Evolutionary conservation across 768 basidiomycete species (phyloP).

Genomic region (Suillus occidentalis): DNA sequence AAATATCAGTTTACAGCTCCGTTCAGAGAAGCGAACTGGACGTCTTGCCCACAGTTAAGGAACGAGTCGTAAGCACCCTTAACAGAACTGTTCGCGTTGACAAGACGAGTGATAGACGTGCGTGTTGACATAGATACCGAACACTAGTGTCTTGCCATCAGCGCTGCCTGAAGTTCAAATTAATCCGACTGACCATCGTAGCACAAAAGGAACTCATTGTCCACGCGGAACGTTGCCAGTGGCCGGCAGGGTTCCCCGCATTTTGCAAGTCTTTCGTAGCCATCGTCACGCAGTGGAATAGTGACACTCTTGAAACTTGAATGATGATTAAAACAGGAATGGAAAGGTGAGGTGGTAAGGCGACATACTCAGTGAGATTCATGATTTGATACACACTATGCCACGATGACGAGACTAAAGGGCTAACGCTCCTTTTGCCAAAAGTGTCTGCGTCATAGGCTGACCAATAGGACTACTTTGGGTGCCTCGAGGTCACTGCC

Average conservation of each 20-base stretch:
- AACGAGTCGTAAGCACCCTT: no score
- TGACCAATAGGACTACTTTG: no score
- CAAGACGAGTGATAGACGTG: constrained; percentile 49
- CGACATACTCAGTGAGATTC: constrained; percentile 84
- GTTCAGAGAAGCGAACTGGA: no score
- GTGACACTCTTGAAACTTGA: constrained; percentile 82
- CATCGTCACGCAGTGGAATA: constrained; percentile 80
- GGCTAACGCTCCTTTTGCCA: no score
- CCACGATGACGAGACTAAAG: no score
- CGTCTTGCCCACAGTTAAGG: no score
- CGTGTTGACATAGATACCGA: constrained; percentile 89
- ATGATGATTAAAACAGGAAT: not conserved
- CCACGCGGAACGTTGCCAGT: constrained; percentile 87
- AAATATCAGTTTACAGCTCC: no score
- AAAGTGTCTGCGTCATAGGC: no score
- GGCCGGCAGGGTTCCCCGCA: constrained; percentile 81
- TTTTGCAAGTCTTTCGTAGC: constrained; percentile 69
- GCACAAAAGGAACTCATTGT: constrained; percentile 86
- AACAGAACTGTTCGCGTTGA: no score
- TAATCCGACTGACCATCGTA: constrained; percentile 67
- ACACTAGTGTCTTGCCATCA: constrained; percentile 49
- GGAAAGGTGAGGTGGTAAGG: not conserved
- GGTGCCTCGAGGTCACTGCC: no score
- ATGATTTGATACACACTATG: constrained; percentile 60
- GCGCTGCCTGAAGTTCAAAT: not conserved